Evolutionary conservation across 129 eudicot genomes (phyloP).

Genomic region (Tanacetum coccineum): DNA sequence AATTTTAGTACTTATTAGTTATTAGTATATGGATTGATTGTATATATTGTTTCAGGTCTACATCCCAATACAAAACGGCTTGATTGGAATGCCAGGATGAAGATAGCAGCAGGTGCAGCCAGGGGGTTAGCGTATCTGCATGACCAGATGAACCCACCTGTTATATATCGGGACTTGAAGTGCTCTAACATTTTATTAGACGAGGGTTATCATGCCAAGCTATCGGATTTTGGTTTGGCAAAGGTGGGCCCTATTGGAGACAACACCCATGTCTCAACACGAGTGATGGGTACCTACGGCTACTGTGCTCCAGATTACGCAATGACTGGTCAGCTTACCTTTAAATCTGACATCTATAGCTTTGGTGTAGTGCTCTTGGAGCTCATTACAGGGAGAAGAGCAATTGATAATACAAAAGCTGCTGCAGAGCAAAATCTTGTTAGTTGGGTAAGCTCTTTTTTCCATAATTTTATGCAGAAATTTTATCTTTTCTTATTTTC

Average conservation of each 20-base stretch:
- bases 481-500: neutral
- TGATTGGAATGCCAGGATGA: conserved; percentile 84
- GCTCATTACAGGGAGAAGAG: conserved; percentile 74
- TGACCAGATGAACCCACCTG: conserved; percentile 65
- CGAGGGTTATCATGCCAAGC: conserved; percentile 69
- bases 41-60: conserved; percentile 23
- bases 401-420: conserved; percentile 54
- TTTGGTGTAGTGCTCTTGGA: conserved; percentile 97
- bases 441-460: conserved; percentile 60
- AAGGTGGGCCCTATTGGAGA: conserved; percentile 94
- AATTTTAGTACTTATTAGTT: neutral
- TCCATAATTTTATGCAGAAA: neutral
- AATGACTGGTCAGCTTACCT: conserved; percentile 92
- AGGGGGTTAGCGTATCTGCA: conserved; percentile 79
- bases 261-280: conserved; percentile 87
- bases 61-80: conserved; percentile 34
- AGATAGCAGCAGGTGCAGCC: conserved; percentile 85
- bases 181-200: conserved; percentile 82
- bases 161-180: conserved; percentile 86
- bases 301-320: conserved; percentile 98
- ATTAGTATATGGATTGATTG: neutral
- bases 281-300: conserved; percentile 98
- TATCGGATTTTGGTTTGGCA: conserved; percentile 94
- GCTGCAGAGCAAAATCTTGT: conserved; percentile 67
- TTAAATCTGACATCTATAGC: conserved; percentile 83